Evolutionary conservation across 2,329 filamentous ascomycete genomes (phyloP).

Genomic region (Penicillium sp.): DNA sequence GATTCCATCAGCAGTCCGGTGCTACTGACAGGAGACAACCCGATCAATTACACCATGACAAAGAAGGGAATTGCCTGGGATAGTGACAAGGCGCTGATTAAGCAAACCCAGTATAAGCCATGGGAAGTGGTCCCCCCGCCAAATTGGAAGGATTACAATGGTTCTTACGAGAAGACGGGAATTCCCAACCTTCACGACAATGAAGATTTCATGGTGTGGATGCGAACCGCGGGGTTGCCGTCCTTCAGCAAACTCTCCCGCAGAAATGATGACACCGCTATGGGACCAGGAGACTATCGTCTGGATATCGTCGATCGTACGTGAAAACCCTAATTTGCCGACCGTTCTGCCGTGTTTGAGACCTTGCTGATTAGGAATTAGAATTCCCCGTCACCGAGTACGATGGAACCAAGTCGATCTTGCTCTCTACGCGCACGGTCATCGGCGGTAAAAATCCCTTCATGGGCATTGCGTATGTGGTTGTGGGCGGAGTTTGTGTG

Average conservation of each 20-base stretch:
- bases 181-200: conserved; percentile 74
- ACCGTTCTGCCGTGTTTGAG: background rate
- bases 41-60: conserved; percentile 72
- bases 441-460: conserved; percentile 96
- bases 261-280: conserved; percentile 71
- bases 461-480: conserved; percentile 92
- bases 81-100: conserved; percentile 80
- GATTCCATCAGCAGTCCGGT: conserved; percentile 77
- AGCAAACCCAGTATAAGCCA: conserved; percentile 66
- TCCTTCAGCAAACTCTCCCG: conserved; percentile 92
- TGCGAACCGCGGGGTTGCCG: conserved; percentile 92
- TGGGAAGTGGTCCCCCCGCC: conserved; percentile 76
- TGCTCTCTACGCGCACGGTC: conserved; percentile 86
- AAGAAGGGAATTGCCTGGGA: conserved; percentile 81
- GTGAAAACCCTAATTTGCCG: conserved; percentile 41
- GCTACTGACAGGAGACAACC: conserved; percentile 53
- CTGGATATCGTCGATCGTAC: conserved; percentile 78
- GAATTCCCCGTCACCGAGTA: conserved; percentile 80
- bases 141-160: conserved; percentile 77
- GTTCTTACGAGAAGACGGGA: conserved; percentile 67
- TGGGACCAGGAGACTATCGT: conserved; percentile 74
- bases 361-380: conserved; percentile 44
- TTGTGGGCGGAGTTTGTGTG: conserved; percentile 91
- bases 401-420: conserved; percentile 83
- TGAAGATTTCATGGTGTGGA: conserved; percentile 96